Evolutionary conservation across 352 stramenopile genomes (phyloP), one percentile per base, ranked within the genome.

Genomic region (Plasmopara muralis): DNA sequence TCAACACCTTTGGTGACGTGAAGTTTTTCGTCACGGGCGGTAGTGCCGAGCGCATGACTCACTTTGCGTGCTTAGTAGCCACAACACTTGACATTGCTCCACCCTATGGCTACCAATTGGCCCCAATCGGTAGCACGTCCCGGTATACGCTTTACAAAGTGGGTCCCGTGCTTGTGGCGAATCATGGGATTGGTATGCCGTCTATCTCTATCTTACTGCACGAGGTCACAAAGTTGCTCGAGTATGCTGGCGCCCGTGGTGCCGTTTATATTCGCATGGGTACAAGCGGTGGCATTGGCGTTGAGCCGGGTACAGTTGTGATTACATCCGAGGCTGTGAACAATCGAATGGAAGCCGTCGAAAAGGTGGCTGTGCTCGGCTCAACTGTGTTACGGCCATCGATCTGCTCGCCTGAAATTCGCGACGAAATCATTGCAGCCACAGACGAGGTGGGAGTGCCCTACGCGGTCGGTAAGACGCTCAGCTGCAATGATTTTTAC

Each of bases 401-500:
- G 5, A 67, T 83, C 43, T 85, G 79, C 56, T 72, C 59, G 15
- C 67, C 64, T n/a, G 61, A 78, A 33, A 64, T 89, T 25, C 66
- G 66, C 4, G 63, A 82, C 6, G 80, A 85, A 37, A 70, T 93
- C 46, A 61, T 72, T 14, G 42, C 56, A 4, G 62, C 72, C 0
- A 74, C 76, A n/a, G 56, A 77, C 25, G 63, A 83, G 16, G 55
- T 85, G 42, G 62, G 48, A 2, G 30, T 88, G 34, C 72, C 73
- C n/a, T 76, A 83, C 55, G 67, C 70, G 4, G 64, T 86, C 40
- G 79, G 82, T 53, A 93, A 93, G 68, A 93, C 82, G 42, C 73
- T 93, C 34, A 87, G 72, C 41, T 87, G 77, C 66, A 83, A 93
- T 62, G 82, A 89, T 60, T 93, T 93, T 37, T 93, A 93, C 65